A percentile compares a stretch with the other conserved stretches of the same genome.
Evolutionary conservation across 2,329 filamentous ascomycete genomes (phyloP).

Genomic region (Ascochyta lentis): DNA sequence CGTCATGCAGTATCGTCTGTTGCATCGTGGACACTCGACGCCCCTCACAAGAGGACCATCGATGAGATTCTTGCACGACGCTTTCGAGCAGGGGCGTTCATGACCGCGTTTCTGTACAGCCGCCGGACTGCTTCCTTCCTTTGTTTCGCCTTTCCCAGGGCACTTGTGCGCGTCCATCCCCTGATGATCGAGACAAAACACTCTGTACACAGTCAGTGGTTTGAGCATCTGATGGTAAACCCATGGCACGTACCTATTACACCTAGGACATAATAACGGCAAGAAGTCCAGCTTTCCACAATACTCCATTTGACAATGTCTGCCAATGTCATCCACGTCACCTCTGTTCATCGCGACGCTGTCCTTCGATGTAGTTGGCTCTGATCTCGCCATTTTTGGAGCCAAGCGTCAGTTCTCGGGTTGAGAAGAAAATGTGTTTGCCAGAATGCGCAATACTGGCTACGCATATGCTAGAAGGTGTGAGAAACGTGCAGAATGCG

Average conservation of each 20-base stretch:
- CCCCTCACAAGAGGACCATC: slow-evolving; percentile 70
- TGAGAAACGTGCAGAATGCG: slow-evolving; percentile 6
- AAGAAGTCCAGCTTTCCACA: slow-evolving; percentile 97
- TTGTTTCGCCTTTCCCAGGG: slow-evolving; percentile 56
- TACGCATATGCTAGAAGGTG: neutral
- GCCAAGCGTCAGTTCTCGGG: neutral
- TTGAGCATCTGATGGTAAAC: neutral
- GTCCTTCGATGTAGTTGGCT: too few species aligned
- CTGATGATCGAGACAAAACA: slow-evolving; percentile 93
- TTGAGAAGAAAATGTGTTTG: neutral
- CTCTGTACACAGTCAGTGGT: slow-evolving; percentile 54
- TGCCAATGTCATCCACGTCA: slow-evolving; percentile 85
- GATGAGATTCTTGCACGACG: slow-evolving; percentile 72
- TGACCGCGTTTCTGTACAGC: neutral
- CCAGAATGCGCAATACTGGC: neutral
- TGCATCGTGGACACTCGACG: slow-evolving; percentile 75
- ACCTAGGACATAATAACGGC: slow-evolving; percentile 92
- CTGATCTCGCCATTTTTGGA: neutral
- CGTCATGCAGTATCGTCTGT: slow-evolving; percentile 77
- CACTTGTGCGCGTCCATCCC: slow-evolving; percentile 82
- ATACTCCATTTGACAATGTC: slow-evolving; percentile 88
- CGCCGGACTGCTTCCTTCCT: neutral
- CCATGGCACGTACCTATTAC: slow-evolving; percentile 59
- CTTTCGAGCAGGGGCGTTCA: slow-evolving; percentile 63
- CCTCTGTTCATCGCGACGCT: slow-evolving; percentile 65